Evolutionary conservation across 1,139 yeast species (phyloP).

Genomic region (Kazachstania sp.): DNA sequence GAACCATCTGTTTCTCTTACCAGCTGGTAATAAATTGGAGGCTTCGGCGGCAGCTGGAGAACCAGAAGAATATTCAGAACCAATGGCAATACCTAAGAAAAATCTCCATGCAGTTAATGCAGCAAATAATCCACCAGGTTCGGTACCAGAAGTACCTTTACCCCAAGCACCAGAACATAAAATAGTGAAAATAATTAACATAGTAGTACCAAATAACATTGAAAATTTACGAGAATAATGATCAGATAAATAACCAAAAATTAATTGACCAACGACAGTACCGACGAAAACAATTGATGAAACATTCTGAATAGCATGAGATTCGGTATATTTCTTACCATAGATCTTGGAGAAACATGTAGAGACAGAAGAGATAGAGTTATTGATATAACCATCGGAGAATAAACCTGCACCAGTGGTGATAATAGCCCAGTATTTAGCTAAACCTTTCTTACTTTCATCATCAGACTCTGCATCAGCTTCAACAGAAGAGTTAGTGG

Average conservation of each 20-base stretch:
- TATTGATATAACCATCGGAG: constrained; percentile 85
- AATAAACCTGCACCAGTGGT: constrained; percentile 88
- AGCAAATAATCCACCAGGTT: constrained; percentile 60
- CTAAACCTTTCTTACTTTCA: constrained; percentile 7
- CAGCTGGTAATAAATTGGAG: constrained; percentile 66
- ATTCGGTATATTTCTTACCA: constrained; percentile 50
- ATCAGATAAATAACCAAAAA: constrained; percentile 75
- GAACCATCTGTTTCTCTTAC: constrained; percentile 81
- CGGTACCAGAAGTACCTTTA: constrained; percentile 41
- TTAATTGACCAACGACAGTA: constrained; percentile 77
- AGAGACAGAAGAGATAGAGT: constrained; percentile 68
- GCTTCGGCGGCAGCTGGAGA: constrained; percentile 94
- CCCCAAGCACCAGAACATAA: constrained; percentile 89
- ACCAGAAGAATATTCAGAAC: constrained; percentile 90
- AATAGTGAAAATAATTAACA: constrained; percentile 67
- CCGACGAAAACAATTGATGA: constrained; percentile 89
- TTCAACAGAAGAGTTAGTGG: not conserved
- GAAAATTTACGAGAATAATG: constrained; percentile 69
- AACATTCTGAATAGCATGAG: constrained; percentile 66
- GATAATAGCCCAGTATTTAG: constrained; percentile 60
- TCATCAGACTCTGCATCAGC: not conserved
- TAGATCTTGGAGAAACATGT: constrained; percentile 60
- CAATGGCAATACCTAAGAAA: constrained; percentile 77
- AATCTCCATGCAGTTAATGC: constrained; percentile 80
- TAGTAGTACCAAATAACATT: constrained; percentile 65